Evolutionary conservation across 2,329 filamentous ascomycete species (phyloP).

Genomic region (Neopestalotiopsis sp.): DNA sequence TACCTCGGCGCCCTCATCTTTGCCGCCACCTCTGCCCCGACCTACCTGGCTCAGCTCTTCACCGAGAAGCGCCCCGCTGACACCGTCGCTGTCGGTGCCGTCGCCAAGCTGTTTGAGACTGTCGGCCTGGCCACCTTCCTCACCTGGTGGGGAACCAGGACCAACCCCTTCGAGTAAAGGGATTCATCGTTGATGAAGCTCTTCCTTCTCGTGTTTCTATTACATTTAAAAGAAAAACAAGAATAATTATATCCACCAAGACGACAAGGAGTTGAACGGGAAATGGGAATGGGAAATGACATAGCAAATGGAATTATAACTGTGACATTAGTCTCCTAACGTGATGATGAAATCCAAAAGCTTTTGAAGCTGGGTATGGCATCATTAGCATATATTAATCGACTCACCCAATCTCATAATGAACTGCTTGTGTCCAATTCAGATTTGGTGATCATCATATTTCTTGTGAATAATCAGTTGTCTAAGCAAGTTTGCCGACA

Average conservation of each 20-base stretch:
- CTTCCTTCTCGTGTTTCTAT: not conserved
- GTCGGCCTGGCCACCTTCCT: constrained; percentile 90
- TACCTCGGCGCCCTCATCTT: constrained; percentile 94
- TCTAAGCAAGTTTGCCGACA: too few species aligned
- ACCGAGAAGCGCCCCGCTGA: constrained; percentile 92
- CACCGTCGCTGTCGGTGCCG: constrained; percentile 82
- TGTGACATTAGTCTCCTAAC: constrained; percentile 16
- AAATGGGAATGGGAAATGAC: constrained; percentile 4
- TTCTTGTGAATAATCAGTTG: too few species aligned
- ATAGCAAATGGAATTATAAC: constrained; percentile 13
- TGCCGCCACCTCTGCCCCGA: constrained; percentile 85
- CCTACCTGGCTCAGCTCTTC: constrained; percentile 83
- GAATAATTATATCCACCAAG: too few species aligned
- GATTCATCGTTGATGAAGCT: constrained; percentile 13
- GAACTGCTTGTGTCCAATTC: not conserved
- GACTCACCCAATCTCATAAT: constrained; percentile 7
- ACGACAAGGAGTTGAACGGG: not conserved
- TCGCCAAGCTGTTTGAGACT: constrained; percentile 90
- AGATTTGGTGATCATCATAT: too few species aligned
- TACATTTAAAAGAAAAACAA: not conserved
- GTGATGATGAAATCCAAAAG: constrained; percentile 5
- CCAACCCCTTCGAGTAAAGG: constrained; percentile 84
- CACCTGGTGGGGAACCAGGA: constrained; percentile 97
- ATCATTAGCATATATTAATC: constrained; percentile 11
- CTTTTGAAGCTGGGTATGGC: not conserved